Conservation (phyloP, 2,329 filamentous ascomycete genomes). For the Penicillium glabrum region DNA sequence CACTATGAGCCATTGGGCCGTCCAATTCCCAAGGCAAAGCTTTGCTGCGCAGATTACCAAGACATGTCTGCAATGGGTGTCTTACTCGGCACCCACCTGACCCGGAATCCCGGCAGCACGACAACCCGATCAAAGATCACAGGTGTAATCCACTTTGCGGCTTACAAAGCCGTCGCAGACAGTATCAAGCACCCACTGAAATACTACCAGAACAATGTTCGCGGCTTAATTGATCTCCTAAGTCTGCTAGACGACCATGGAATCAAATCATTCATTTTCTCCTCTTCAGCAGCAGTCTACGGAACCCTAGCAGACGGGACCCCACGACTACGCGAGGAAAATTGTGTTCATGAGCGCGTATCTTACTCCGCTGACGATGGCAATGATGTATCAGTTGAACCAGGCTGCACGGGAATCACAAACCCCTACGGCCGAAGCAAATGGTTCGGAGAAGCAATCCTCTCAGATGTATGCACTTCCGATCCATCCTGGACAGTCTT, state of each 20-base stretch:
- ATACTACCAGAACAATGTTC: slow-evolving; percentile 2
- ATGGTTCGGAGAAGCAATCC: slow-evolving; percentile 3
- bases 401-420: slow-evolving; percentile 2
- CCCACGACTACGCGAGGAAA: background rate
- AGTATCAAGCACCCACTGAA: slow-evolving; percentile 1
- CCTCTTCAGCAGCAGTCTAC: slow-evolving; percentile 1
- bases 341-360: background rate
- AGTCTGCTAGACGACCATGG: background rate
- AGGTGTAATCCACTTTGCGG: slow-evolving; percentile 2
- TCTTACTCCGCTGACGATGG: background rate
- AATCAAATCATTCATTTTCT: slow-evolving; percentile 5
- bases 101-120: background rate
- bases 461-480: background rate
- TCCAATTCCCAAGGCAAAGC: background rate
- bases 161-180: slow-evolving; percentile 3
- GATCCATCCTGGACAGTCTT: slow-evolving; percentile 1
- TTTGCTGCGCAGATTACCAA: slow-evolving; percentile 1
- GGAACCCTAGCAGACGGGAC: background rate
- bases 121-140: background rate
- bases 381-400: background rate
- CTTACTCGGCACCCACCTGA: background rate
- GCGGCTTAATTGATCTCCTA: background rate
- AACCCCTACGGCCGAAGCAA: slow-evolving; percentile 3
- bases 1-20: background rate
- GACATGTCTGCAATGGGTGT: background rate